phyloP scores from a whole-genome alignment of 139 green algal species.

The Chlamydomonas incerta region DNA sequence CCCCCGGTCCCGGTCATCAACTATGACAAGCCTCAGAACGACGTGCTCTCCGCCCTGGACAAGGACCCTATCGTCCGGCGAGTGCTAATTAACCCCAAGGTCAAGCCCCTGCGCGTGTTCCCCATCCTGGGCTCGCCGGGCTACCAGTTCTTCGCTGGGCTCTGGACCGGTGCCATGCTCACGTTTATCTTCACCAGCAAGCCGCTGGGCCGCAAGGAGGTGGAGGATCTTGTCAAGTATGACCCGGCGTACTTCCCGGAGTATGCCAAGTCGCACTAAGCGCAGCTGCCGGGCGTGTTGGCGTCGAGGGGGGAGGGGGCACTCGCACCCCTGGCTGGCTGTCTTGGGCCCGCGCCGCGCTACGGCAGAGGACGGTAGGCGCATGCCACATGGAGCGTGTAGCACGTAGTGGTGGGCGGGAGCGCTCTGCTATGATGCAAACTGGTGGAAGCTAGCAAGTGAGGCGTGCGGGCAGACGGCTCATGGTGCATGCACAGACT shows the following conservation, averaged over 20 bases:
- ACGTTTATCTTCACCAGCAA: conserved; percentile 63
- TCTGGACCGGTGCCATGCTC: conserved; percentile 59
- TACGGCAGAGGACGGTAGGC: too few species aligned
- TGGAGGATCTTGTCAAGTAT: conserved; percentile 60
- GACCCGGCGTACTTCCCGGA: conserved; percentile 58
- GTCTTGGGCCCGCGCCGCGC: too few species aligned
- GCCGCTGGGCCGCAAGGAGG: conserved; percentile 56
- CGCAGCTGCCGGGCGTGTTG: not conserved
- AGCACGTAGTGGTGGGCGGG: too few species aligned
- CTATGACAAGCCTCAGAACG: conserved; percentile 60
- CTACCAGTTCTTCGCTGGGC: conserved; percentile 61
- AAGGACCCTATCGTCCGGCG: conserved; percentile 60
- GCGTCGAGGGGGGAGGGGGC: too few species aligned
- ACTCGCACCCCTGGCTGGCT: too few species aligned
- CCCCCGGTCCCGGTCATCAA: conserved; percentile 48
- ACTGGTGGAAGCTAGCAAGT: too few species aligned
- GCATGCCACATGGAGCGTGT: too few species aligned
- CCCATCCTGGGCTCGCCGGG: conserved; percentile 50
- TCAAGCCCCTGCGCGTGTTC: conserved; percentile 31
- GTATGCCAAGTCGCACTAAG: conserved; percentile 48
- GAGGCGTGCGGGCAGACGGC: too few species aligned
- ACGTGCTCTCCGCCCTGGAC: conserved; percentile 49
- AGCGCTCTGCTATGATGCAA: too few species aligned
- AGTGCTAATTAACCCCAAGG: conserved; percentile 52
- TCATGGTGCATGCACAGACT: too few species aligned